Evolutionary conservation across 805 yeast genomes (phyloP).

Genomic region (Yarrowia phangngaensis): DNA sequence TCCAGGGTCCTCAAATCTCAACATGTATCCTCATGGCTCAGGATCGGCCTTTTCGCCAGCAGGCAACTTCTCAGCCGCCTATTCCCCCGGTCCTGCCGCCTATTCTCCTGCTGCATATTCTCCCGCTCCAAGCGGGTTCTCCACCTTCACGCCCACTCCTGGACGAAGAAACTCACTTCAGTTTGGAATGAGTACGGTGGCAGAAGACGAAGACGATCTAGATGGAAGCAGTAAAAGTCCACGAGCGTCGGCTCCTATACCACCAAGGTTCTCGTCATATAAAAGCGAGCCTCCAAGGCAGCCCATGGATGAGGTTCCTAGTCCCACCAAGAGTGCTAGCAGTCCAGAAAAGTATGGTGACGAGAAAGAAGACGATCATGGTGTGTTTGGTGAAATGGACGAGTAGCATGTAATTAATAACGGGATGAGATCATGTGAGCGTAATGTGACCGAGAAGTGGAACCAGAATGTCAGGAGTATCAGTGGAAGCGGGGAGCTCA

Average conservation of each 20-base stretch:
- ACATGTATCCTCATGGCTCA: not conserved
- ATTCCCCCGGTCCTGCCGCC: not conserved
- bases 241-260: conserved; percentile 4
- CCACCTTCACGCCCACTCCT: conserved; percentile 7
- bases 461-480: not conserved
- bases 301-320: conserved; percentile 15
- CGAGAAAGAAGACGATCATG: conserved; percentile 24
- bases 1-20: not conserved
- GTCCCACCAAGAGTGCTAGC: conserved; percentile 19
- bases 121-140: not conserved
- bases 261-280: not conserved
- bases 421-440: no score
- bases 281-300: conserved; percentile 1
- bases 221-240: conserved; percentile 1
- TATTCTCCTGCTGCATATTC: not conserved
- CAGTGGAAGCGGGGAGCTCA: no score
- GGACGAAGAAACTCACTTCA: conserved; percentile 13
- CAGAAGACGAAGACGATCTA: conserved; percentile 15
- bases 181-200: conserved; percentile 11
- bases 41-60: not conserved
- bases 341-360: conserved; percentile 23
- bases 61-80: not conserved
- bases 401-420: not conserved
- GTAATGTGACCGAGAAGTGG: not conserved
- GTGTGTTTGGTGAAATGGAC: conserved; percentile 24